These are phyloP conservation scores for Paramecium primaurelia DNA, from an alignment of 73 alveolate genomes.

Conservation along the genomic window DNA sequence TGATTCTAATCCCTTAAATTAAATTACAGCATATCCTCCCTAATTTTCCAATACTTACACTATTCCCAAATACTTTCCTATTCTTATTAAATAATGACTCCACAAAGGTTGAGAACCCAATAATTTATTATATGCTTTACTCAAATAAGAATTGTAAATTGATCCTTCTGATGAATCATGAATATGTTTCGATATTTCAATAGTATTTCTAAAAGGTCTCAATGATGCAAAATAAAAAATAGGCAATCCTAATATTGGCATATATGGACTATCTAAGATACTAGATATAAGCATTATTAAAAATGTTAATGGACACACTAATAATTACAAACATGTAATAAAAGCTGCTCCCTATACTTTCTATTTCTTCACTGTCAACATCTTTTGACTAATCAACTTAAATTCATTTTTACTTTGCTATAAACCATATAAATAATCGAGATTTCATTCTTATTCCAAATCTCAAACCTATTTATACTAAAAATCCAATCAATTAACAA, in stretches of 20 bases:
- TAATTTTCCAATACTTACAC: constrained; percentile 42
- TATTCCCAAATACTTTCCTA: constrained; percentile 48
- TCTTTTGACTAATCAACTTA: not conserved
- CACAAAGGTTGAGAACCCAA: not conserved
- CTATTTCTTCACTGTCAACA: constrained; percentile 2
- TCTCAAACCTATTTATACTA: not conserved
- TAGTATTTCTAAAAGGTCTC: constrained; percentile 47
- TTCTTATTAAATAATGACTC: constrained; percentile 40
- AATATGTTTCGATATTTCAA: not conserved
- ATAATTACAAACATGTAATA: not conserved
- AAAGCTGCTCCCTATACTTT: not conserved
- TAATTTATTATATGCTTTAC: not conserved
- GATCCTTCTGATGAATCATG: not conserved
- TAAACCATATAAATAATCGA: not conserved
- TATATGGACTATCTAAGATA: constrained; percentile 40
- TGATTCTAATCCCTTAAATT: constrained; percentile 61
- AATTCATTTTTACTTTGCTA: not conserved
- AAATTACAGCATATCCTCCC: constrained; percentile 36
- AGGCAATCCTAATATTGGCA: constrained; percentile 56
- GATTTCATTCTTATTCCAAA: not conserved
- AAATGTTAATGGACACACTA: not conserved
- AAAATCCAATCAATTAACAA: not conserved
- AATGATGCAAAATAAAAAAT: constrained; percentile 14
- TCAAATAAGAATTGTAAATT: constrained; percentile 9
- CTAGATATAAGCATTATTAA: not conserved